Evolutionary conservation across 805 yeast genomes (phyloP), one percentile per base, ranked within the genome.

Genomic region (Candida ovalis): DNA sequence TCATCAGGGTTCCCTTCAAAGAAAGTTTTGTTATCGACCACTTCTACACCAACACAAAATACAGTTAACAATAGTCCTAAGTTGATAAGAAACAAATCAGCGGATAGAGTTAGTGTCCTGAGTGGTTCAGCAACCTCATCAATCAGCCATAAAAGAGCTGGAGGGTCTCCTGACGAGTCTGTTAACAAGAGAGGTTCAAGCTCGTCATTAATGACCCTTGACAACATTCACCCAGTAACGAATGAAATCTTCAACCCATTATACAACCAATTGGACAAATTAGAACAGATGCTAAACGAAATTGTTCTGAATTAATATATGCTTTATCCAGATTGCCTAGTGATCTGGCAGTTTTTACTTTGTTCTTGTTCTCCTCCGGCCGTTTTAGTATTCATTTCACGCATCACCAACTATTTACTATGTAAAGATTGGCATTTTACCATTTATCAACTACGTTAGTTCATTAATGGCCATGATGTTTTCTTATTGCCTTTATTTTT

Each of bases 221-320:
- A 40, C 2, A 46, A 47, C 15, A 41, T 70, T 25, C 80, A 76
- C 54, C 77, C 80, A 3, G 63, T 69, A 4, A 77, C 82, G 7
- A 75, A 73, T 42, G 75, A 74, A 21, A 69, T 82, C 61, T 84
- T 82, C 63, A 69, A 76, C 55, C 86, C 87, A 2, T 70, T 84
- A 7, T 68, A 83, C 43, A 72, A 73, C 22, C 76, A 76, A 53
- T 66, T 77, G n/a, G 60, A 59, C 25, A 50, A 54, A 25, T 49
- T 64, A 15, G 68, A 64, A 46, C 45, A 56, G 42, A 53, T 63
- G 64, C 43, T 63, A 37, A 52, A 52, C 37, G 60, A 59, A 24
- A 53, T 55, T 40, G 48, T 53, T 13, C 33, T 58, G 19, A 44
- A 47, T 27, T 49, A 44, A 4, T 17, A n/a, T 19, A 3, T 15